Conservation (phyloP, 805 yeast genomes). For the Candida ovalis region DNA sequence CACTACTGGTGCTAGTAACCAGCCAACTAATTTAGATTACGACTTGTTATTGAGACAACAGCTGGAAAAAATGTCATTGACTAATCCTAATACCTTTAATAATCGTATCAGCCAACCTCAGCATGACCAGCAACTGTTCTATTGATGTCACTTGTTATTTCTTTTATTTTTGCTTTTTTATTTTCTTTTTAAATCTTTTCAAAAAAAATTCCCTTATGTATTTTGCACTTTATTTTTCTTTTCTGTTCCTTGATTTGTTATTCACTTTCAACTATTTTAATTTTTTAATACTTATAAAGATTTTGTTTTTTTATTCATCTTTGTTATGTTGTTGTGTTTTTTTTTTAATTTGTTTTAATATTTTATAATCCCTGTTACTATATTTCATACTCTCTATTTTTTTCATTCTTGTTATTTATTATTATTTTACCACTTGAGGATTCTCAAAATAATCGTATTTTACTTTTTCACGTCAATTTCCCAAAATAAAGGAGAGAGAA, state of each 20-base stretch:
- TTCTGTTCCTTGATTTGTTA: background rate
- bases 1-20: background rate
- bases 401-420: background rate
- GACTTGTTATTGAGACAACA: constrained; percentile 28
- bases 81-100: constrained; percentile 9
- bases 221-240: background rate
- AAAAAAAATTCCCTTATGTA: background rate
- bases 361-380: background rate
- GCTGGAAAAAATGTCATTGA: constrained; percentile 26
- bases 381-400: background rate
- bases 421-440: background rate
- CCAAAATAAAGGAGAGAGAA: no score
- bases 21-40: constrained; percentile 19
- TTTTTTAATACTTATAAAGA: background rate
- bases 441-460: background rate
- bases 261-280: background rate
- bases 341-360: background rate
- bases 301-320: background rate
- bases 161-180: background rate
- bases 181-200: background rate
- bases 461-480: background rate
- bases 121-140: constrained; percentile 5
- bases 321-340: background rate
- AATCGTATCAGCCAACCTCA: constrained; percentile 2
- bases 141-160: background rate